These are phyloP conservation scores for Cytospora piceicola DNA, from an alignment of 2,329 filamentous ascomycete genomes.

Conservation along the genomic window DNA sequence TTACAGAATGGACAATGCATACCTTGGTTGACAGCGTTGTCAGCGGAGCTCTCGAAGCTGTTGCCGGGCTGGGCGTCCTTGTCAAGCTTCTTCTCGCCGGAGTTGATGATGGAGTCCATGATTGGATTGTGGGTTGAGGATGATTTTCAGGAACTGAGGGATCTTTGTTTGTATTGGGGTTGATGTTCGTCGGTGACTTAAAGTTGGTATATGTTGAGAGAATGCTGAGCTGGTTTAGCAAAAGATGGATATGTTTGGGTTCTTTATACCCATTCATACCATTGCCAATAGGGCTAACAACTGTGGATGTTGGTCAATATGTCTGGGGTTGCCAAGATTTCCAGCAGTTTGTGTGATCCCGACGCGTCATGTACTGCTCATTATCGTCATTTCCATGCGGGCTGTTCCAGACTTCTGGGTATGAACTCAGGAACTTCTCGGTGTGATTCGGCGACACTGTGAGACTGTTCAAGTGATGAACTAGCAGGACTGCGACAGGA, in stretches of 20 bases:
- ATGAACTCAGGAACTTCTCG: background rate
- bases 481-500: background rate
- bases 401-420: background rate
- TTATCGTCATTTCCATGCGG: background rate
- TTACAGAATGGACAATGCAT: background rate
- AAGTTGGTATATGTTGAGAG: background rate
- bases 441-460: background rate
- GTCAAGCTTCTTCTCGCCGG: constrained; percentile 27
- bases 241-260: background rate
- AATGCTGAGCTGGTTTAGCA: background rate
- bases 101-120: constrained; percentile 27
- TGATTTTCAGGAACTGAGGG: too few relatives aligned
- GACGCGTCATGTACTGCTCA: background rate
- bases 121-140: background rate
- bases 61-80: constrained; percentile 33
- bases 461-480: background rate
- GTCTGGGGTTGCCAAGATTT: background rate
- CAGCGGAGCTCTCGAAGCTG: constrained; percentile 30
- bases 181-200: background rate
- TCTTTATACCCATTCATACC: background rate
- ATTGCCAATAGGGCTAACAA: background rate
- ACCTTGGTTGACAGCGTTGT: constrained; percentile 31
- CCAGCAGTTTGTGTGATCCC: background rate
- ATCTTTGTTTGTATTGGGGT: background rate
- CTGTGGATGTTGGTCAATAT: background rate